Evolutionary conservation across 495 filamentous ascomycete species (phyloP).

Genomic region (Lophium mytilinum): DNA sequence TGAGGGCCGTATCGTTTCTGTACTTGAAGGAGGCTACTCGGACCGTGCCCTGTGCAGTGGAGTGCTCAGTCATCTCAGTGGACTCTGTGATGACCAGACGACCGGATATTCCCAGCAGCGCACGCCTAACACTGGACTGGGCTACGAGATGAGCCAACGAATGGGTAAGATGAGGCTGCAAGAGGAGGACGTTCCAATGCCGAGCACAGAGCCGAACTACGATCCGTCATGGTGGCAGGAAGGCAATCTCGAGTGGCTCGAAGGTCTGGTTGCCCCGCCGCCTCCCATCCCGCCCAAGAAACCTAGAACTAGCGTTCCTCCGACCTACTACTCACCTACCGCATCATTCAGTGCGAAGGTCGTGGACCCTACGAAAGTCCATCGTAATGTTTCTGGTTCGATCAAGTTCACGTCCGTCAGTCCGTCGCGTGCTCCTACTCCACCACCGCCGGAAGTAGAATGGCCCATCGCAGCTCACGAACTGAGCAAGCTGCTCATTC

Average conservation of each 20-base stretch:
- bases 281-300: constrained; percentile 43
- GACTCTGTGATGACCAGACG: constrained; percentile 50
- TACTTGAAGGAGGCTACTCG: constrained; percentile 93
- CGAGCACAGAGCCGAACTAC: constrained; percentile 33
- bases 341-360: constrained; percentile 71
- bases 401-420: constrained; percentile 19
- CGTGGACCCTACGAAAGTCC: constrained; percentile 50
- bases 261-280: constrained; percentile 45
- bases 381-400: constrained; percentile 39
- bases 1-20: constrained; percentile 80
- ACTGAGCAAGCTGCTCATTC: constrained; percentile 74
- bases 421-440: constrained; percentile 40
- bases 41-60: constrained; percentile 82
- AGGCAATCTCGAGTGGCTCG: constrained; percentile 57
- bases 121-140: constrained; percentile 30
- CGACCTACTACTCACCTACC: constrained; percentile 67
- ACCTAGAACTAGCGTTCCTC: constrained; percentile 43
- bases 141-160: constrained; percentile 47
- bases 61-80: constrained; percentile 79
- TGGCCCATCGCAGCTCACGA: constrained; percentile 80
- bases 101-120: background rate
- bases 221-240: constrained; percentile 71
- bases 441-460: constrained; percentile 65
- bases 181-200: constrained; percentile 11
- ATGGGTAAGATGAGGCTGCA: constrained; percentile 28